Percentiles rank a stretch among this genome's conserved stretches.
These are phyloP conservation scores for Globisporangium alternatum DNA, from an alignment of 352 stramenopile genomes.

Conservation along the genomic window DNA sequence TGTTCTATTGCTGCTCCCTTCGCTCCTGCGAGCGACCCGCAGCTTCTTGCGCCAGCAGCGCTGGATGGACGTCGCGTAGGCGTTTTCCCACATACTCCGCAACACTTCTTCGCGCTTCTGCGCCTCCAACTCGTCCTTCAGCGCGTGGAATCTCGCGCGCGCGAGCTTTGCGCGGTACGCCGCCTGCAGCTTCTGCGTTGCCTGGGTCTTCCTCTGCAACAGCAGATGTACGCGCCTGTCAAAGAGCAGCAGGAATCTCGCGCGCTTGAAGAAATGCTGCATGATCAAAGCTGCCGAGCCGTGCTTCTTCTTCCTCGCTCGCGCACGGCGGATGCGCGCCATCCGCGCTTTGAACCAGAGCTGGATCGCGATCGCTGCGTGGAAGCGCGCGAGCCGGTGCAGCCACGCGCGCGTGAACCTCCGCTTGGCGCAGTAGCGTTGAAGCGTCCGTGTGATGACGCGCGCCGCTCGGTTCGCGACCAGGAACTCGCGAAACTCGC, in stretches of 20 bases:
- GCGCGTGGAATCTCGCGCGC: constrained; percentile 46
- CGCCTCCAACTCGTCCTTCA: constrained; percentile 63
- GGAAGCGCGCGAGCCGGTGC: constrained; percentile 45
- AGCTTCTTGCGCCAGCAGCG: constrained; percentile 43
- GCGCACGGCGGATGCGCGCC: constrained; percentile 23
- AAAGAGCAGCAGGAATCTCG: constrained; percentile 36
- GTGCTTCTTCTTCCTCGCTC: constrained; percentile 12
- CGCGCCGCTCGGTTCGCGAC: constrained; percentile 30
- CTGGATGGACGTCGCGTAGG: constrained; percentile 70
- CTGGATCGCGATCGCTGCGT: constrained; percentile 53
- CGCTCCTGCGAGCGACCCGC: not conserved
- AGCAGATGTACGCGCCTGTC: constrained; percentile 29
- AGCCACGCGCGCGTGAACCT: constrained; percentile 38
- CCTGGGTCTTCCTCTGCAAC: constrained; percentile 24
- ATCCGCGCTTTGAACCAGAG: constrained; percentile 39
- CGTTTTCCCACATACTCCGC: constrained; percentile 63
- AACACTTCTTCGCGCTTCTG: constrained; percentile 49
- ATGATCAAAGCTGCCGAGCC: constrained; percentile 24
- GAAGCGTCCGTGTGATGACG: constrained; percentile 35
- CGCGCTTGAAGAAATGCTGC: constrained; percentile 50
- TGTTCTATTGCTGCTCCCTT: not conserved
- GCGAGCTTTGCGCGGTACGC: constrained; percentile 62
- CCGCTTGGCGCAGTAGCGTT: constrained; percentile 33
- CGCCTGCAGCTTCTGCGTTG: constrained; percentile 47
- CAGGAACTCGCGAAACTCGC: constrained; percentile 27